Base-by-base conservation (phyloP, 371 early-diverging fungal genomes). In the Dichotomocladium elegans region DNA sequence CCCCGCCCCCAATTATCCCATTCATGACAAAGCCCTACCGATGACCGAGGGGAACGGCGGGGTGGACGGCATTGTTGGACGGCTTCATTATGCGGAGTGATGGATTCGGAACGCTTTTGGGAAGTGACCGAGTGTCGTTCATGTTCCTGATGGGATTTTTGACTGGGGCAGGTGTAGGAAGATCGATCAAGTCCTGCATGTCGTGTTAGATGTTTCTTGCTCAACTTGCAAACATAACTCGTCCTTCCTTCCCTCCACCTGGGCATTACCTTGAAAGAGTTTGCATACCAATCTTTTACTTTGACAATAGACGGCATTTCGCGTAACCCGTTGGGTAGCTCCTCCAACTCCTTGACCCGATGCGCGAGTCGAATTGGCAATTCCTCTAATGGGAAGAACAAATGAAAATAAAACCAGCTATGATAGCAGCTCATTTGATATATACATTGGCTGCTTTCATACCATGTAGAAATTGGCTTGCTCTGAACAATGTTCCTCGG, bases 271-370 rank as follows among this genome's bases (percentile, higher is more conserved):
- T 56, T 40, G 37, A 70, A 96, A 21, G 91, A 91, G 53, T 95
- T 91, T 24, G 92, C 87, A 67, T 97, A 97, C 97, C 95, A 94
- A 56, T 93, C 79, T 68, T 94, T 94, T 19, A 98, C 98, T 40
- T 85, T 82, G 42, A 81, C 57, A 47, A 98, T 90, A 26, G 91
- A 89, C 11, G 90, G 90, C 96, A 95, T 96, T 28, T 88, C 78
- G 51, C 84, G 85, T n/a, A 98, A 77, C 47, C 80, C 79, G 48
- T 91, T 80, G 0, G 98, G 98, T 27, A 98, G 70, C 55, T 88
- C 84, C 42, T 95, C 95, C 37, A 98, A 79, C 71, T 98, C 98
- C 33, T 94, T 93, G 24, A 95, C 96, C 17, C 98, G 81, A 61
- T 94, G 94, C 0, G 98, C 96, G 11, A 97, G 72, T 4, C 98